Evolutionary conservation across 1,284 basidiomycete genomes (phyloP).

Genomic region (Bondarzewia mesenterica): DNA sequence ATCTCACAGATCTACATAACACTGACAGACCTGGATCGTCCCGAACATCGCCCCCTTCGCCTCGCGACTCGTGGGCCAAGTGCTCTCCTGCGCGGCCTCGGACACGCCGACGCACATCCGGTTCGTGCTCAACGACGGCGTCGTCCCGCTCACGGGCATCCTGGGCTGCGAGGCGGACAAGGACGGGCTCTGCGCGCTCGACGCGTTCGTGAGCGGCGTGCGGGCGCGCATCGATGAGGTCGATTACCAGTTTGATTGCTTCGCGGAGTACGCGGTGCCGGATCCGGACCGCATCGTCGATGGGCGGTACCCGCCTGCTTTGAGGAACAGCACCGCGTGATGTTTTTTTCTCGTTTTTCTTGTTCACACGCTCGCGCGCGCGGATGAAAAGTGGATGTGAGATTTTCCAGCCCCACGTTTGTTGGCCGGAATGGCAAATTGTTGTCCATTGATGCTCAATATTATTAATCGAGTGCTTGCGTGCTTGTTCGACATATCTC

Average conservation of each 20-base stretch:
- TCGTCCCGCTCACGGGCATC: slow-evolving; percentile 55
- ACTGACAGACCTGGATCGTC: slow-evolving; percentile 6
- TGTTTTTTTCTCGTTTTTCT: too few species aligned
- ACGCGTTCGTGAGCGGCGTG: slow-evolving; percentile 42
- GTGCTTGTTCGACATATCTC: too few species aligned
- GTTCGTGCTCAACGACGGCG: slow-evolving; percentile 49
- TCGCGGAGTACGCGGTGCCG: slow-evolving; percentile 34
- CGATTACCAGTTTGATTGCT: slow-evolving; percentile 34
- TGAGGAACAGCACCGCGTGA: slow-evolving; percentile 1
- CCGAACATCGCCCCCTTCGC: slow-evolving; percentile 37
- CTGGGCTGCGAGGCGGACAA: slow-evolving; percentile 40
- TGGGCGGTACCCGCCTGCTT: slow-evolving; percentile 24
- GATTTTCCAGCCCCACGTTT: too few species aligned
- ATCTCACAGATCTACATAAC: background rate
- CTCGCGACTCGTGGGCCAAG: slow-evolving; percentile 50
- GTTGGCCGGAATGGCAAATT: too few species aligned
- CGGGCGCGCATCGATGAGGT: slow-evolving; percentile 37
- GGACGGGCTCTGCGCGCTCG: slow-evolving; percentile 50
- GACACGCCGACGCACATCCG: slow-evolving; percentile 37
- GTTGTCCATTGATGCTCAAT: too few species aligned
- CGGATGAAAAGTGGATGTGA: too few species aligned
- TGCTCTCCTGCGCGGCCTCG: slow-evolving; percentile 41
- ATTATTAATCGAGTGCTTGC: too few species aligned
- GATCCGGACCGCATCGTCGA: slow-evolving; percentile 30
- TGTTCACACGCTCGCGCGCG: too few species aligned